Base-by-base conservation (phyloP, 805 yeast genomes). In the Saccharomycopsis selenospora region DNA sequence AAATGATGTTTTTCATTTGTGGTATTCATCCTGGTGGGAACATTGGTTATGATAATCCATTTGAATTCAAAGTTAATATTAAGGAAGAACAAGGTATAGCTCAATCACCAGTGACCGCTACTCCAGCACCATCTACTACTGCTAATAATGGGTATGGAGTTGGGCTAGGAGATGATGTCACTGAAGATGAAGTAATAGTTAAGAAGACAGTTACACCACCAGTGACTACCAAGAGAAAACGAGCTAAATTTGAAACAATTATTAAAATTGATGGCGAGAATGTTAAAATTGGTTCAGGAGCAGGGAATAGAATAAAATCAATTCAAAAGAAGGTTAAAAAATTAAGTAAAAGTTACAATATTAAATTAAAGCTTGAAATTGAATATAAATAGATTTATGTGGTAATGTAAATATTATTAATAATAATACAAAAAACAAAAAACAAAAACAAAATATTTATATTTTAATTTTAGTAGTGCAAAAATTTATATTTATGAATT, bases 1-100 rank as follows among this genome's bases (percentile, higher is more conserved):
- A 80, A 46, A 72, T 83, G 55, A 81, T 83, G 86, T 82, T 79
- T 61, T 83, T 83, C 42, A 76, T 83, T 41, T 84, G 90, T 61
- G 88, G 88, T 61, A 82, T 84, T 47, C 85, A 80, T 61, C 91
- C 91, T 4, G 89, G 89, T 50, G 91, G 90, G 18, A 80, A 79
- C 58, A 80, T 83, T 25, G 83, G 79, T 27, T 78, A 78, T 23
- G 72, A 47, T 24, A 28, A 42, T 4, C 54, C 56, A 27, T 50
- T 53, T 40, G 41, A 48, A 36, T 53, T 53, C 33, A 41, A 40
- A 33, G 52, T 53, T 7, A 49, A 46, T n/a, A 42, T 28, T 17
- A 49, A 49, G 36, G 49, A 52, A 14, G 26, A 40, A 23, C n/a
- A 23, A 11, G 24, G 18, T 10, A 6, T n/a, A 14, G 26, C 2